Base-by-base conservation (phyloP, 257 asterid species). In the Jacaranda copaia region DNA sequence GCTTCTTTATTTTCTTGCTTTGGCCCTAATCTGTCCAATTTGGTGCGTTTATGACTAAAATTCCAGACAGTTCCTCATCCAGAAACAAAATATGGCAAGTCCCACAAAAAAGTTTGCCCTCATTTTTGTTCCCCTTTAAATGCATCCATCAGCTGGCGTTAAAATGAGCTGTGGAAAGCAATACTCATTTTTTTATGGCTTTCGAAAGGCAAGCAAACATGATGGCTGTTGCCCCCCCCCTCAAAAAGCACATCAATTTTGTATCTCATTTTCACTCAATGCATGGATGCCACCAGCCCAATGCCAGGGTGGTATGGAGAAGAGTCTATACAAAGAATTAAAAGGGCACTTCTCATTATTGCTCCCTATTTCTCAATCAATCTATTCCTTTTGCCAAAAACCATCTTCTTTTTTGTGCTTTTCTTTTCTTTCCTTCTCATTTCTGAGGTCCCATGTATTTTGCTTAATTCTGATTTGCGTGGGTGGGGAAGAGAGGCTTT, bases 261-360 rank as follows among this genome's bases (percentile, higher is more conserved):
- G 10, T 46, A 60, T 18, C 55, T 57, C 10, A 18, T 78, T 77
- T 78, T 19, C 4, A 18, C 15, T 8, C 38, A 71, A 55, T 18
- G 7, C 62, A 35, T 62, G 15, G 43, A 46, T 69, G 68, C 48
- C 63, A 39, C 72, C 38, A n/a, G 35, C 19, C 19, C 56, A 32
- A 11, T 74, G 86, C 80, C 88, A 81, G 88, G 57, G 77, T 70
- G 57, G 77, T 70, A 86, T 79, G 73, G 72, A 79, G 72, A 79
- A 52, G 80, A 68, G 73, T 60, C 61, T 58, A 10, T 68, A 36
- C 58, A 51, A 79, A 63, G 73, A 65, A 36, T 56, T 57, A 13
- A 39, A 46, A 18, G 25, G 32, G 32, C 43, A 13, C 14, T 14
- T 43, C 60, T 59, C 83, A 84, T 84, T 77, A 84, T 82, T 79